phyloP scores from a whole-genome alignment of 352 stramenopile species.

The Pythium phragmiticola region DNA sequence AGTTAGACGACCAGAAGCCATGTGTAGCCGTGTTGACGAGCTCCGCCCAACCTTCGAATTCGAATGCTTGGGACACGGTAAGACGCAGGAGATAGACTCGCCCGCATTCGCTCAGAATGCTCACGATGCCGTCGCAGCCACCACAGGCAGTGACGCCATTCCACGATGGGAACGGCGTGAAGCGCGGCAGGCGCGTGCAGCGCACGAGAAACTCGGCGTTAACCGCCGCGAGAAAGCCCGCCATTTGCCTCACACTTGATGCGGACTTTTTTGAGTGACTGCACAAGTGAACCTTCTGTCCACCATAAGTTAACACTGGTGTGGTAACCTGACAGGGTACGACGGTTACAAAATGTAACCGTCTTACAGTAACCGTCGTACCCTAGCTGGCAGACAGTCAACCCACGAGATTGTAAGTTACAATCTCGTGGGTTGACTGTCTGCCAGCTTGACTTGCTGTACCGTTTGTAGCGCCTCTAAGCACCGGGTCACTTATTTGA shows the following conservation, averaged over 20 bases:
- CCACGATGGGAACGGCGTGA: constrained; percentile 56
- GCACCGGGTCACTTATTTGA: no score
- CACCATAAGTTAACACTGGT: constrained; percentile 4
- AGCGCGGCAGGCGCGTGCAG: constrained; percentile 36
- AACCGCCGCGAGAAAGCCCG: constrained; percentile 7
- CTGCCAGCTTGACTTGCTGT: background rate
- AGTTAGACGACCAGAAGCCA: background rate
- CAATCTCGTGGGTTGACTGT: background rate
- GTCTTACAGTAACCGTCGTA: no score
- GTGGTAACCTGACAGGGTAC: background rate
- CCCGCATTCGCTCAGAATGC: constrained; percentile 49
- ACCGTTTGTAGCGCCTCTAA: no score
- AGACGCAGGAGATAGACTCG: constrained; percentile 48
- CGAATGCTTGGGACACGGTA: background rate
- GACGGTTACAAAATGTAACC: no score
- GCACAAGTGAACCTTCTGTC: no score
- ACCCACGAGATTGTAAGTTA: no score
- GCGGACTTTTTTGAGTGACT: no score
- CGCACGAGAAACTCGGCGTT: constrained; percentile 39
- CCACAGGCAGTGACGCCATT: constrained; percentile 46
- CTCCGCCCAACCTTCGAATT: constrained; percentile 11
- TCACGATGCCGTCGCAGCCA: constrained; percentile 21
- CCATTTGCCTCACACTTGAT: constrained; percentile 3
- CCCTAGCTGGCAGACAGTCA: no score
- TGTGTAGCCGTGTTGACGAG: constrained; percentile 11